Conservation (phyloP, 352 stramenopile species). For the Globisporangium cederbergense region DNA sequence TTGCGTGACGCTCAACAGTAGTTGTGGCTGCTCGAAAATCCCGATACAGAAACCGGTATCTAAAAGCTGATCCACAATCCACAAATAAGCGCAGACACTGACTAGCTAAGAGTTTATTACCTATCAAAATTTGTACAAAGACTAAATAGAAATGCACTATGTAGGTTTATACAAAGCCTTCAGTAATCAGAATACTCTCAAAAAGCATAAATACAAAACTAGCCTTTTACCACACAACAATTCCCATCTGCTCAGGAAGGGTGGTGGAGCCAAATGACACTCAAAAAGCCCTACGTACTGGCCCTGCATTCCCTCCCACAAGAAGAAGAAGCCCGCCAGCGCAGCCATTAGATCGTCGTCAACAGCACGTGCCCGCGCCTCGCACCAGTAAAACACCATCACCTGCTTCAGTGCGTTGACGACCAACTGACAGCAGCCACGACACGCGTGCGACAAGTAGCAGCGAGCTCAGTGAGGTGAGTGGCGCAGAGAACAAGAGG, state of each 20-base stretch:
- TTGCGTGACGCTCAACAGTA: no score
- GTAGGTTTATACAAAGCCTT: no score
- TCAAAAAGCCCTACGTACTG: constrained; percentile 1
- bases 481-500: background rate
- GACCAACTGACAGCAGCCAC: background rate
- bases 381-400: background rate
- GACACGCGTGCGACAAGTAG: background rate
- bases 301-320: constrained; percentile 3
- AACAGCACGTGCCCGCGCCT: background rate
- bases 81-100: no score
- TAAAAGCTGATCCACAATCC: no score
- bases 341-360: constrained; percentile 1
- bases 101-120: no score
- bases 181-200: no score
- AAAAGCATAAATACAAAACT: no score
- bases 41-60: no score
- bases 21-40: no score
- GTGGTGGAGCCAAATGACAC: constrained; percentile 10
- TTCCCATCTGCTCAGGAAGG: background rate
- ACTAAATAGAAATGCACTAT: no score
- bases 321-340: background rate
- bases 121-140: no score
- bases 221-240: no score
- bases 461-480: background rate
- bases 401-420: background rate